Evolutionary conservation across 73 alveolate species (phyloP).

Genomic region (Loxodes magnus): DNA sequence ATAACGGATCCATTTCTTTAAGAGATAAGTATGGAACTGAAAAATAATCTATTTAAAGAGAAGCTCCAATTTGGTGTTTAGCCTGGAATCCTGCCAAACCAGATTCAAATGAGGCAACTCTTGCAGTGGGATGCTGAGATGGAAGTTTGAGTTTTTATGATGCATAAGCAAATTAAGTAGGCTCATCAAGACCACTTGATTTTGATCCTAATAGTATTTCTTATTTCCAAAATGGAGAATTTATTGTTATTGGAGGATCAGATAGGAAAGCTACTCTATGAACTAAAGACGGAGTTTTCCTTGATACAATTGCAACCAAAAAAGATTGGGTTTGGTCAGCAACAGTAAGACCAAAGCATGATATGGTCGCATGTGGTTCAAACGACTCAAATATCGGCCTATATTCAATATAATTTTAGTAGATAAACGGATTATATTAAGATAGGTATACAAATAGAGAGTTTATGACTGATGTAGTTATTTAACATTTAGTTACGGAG

Average conservation of each 20-base stretch:
- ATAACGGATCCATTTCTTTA: conserved; percentile 33
- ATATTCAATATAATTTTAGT: conserved; percentile 45
- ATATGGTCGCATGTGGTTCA: conserved; percentile 27
- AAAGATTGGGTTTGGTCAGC: conserved; percentile 58
- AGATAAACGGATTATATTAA: conserved; percentile 70
- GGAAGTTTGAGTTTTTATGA: conserved; percentile 51
- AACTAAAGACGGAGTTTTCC: conserved; percentile 55
- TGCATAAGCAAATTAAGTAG: conserved; percentile 25
- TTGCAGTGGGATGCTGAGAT: conserved; percentile 82
- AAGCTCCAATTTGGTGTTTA: conserved; percentile 63
- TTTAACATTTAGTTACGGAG: conserved; percentile 80
- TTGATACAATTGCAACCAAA: conserved; percentile 50
- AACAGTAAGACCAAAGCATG: conserved; percentile 28
- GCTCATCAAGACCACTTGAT: conserved; percentile 42
- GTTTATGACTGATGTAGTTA: conserved; percentile 81
- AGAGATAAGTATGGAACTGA: conserved; percentile 50
- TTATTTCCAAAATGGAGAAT: conserved; percentile 48
- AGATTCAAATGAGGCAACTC: conserved; percentile 30
- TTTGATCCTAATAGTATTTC: conserved; percentile 59
- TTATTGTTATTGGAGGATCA: conserved; percentile 50
- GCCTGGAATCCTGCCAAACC: conserved; percentile 38
- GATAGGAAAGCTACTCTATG: conserved; percentile 57
- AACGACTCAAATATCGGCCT: conserved; percentile 34
- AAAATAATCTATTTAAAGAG: conserved; percentile 24
- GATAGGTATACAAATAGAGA: conserved; percentile 83